Percentiles rank a stretch among this genome's conserved stretches.
Evolutionary conservation across 345 rosid genomes (phyloP).

Genomic region (Sisymbrium altissimum): DNA sequence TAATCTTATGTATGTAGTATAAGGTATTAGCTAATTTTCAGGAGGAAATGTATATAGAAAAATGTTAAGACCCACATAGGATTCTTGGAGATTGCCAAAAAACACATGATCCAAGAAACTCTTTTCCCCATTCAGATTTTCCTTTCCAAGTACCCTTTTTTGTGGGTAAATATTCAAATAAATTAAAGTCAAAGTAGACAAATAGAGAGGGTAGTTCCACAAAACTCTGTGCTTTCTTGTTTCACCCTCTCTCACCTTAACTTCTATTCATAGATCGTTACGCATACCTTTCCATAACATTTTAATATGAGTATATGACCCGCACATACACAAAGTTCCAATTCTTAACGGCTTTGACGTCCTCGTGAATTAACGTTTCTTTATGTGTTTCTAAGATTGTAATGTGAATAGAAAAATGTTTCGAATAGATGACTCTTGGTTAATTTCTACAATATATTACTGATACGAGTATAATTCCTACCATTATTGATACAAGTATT

Average conservation of each 20-base stretch:
- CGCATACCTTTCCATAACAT: constrained; percentile 7
- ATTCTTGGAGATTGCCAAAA: constrained; percentile 23
- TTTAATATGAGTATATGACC: background rate
- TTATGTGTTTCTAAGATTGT: background rate
- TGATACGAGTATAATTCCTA: background rate
- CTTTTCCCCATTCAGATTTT: constrained; percentile 30
- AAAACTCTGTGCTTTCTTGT: constrained; percentile 24
- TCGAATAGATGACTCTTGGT: background rate
- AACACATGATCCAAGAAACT: constrained; percentile 39
- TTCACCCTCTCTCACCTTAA: constrained; percentile 5
- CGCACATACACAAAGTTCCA: background rate
- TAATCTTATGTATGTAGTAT: background rate
- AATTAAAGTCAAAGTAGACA: constrained; percentile 18
- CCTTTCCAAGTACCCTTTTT: constrained; percentile 10
- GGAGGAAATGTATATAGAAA: background rate
- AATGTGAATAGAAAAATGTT: background rate
- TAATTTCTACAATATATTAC: background rate
- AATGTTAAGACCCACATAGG: background rate
- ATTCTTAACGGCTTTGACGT: background rate
- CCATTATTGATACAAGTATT: background rate
- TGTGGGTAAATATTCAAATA: constrained; percentile 3
- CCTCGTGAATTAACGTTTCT: background rate
- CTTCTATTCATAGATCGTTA: background rate
- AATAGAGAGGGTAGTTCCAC: constrained; percentile 7
- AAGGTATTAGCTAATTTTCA: background rate